Percentiles rank a stretch among this genome's conserved stretches.
Conservation (phyloP, 106 monocot species). For the Dendrobium nobile region DNA sequence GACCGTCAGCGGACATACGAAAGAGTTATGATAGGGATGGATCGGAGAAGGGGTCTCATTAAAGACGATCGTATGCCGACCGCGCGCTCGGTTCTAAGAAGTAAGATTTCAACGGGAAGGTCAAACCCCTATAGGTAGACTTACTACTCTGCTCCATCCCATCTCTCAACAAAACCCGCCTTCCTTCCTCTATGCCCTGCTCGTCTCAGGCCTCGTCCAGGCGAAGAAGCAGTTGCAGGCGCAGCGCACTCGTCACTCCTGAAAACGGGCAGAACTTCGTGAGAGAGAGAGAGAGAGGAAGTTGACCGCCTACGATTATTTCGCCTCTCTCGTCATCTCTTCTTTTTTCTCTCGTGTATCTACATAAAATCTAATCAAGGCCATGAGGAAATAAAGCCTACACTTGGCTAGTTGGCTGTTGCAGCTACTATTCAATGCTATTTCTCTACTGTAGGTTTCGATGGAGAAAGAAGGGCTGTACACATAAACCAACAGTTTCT, state of each 20-base stretch:
- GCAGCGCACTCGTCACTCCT: background rate
- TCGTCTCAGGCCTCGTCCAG: background rate
- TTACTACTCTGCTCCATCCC: background rate
- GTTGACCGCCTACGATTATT: background rate
- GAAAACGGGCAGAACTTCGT: background rate
- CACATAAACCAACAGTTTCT: background rate
- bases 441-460: background rate
- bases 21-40: slow-evolving; percentile 5
- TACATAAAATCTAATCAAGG: too few species aligned
- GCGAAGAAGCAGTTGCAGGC: background rate
- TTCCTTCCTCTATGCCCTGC: background rate
- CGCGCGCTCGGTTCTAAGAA: background rate
- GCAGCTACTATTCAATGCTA: too few species aligned
- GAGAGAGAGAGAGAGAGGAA: background rate
- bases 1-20: background rate
- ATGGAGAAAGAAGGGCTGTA: background rate
- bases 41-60: background rate
- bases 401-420: background rate
- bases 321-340: too few species aligned
- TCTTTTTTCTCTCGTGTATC: too few species aligned
- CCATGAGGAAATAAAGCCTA: background rate
- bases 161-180: background rate
- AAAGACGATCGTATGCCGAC: background rate
- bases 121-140: background rate
- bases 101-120: background rate